These are phyloP conservation scores for Penicillium desertorum DNA, from an alignment of 495 filamentous ascomycete species.

Conservation along the genomic window DNA sequence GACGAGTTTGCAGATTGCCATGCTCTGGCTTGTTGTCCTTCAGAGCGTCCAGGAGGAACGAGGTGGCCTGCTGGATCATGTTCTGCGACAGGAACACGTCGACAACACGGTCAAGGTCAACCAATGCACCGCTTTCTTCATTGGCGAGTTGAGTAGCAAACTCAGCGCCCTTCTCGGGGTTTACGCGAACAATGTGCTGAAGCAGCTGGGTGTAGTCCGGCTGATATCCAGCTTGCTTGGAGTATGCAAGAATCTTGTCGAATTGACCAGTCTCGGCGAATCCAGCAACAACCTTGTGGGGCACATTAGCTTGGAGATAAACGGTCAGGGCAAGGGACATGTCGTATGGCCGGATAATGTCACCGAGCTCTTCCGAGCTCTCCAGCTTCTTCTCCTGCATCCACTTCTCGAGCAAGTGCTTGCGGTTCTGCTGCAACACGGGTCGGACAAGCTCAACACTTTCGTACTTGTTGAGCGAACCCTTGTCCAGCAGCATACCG, in stretches of 20 bases:
- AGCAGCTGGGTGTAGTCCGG: slow-evolving; percentile 90
- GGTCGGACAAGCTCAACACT: slow-evolving; percentile 91
- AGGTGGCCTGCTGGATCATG: slow-evolving; percentile 96
- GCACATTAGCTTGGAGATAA: slow-evolving; percentile 82
- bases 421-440: slow-evolving; percentile 87
- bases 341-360: slow-evolving; percentile 88
- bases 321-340: slow-evolving; percentile 78
- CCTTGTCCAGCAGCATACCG: slow-evolving; percentile 94
- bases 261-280: slow-evolving; percentile 96
- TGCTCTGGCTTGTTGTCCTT: slow-evolving; percentile 95
- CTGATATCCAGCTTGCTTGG: slow-evolving; percentile 75
- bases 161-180: slow-evolving; percentile 91
- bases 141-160: slow-evolving; percentile 88
- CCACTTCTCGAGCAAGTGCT: slow-evolving; percentile 98
- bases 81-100: slow-evolving; percentile 97
- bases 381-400: slow-evolving; percentile 91
- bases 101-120: slow-evolving; percentile 92
- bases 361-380: slow-evolving; percentile 92
- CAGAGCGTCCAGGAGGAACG: slow-evolving; percentile 91
- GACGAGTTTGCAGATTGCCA: slow-evolving; percentile 84
- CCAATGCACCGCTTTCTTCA: slow-evolving; percentile 75
- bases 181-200: slow-evolving; percentile 87
- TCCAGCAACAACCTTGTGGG: slow-evolving; percentile 89
- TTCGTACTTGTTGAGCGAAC: slow-evolving; percentile 85
- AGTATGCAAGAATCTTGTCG: slow-evolving; percentile 90